These are phyloP conservation scores for Paxillus rubicundulus DNA, from an alignment of 768 basidiomycete species.

Conservation along the genomic window DNA sequence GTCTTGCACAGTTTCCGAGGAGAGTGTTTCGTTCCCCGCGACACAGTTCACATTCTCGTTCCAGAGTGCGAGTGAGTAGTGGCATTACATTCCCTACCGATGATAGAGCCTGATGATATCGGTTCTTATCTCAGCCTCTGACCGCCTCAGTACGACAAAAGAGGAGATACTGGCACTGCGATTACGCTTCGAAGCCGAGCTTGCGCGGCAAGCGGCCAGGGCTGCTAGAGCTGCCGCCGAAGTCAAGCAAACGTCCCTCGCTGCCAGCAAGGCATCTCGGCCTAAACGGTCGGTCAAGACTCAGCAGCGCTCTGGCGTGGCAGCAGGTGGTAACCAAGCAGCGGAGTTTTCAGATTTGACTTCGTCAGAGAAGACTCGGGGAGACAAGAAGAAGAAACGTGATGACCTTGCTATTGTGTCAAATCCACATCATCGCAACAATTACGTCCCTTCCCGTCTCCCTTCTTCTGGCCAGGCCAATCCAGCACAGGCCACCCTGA, in stretches of 20 bases:
- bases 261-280: slow-evolving; percentile 34
- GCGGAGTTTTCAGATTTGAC: slow-evolving; percentile 41
- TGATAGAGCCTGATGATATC: slow-evolving; percentile 26
- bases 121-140: slow-evolving; percentile 53
- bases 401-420: slow-evolving; percentile 88
- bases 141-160: slow-evolving; percentile 65
- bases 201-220: slow-evolving; percentile 66
- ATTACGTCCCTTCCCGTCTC: slow-evolving; percentile 86
- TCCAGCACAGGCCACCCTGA: slow-evolving; percentile 38
- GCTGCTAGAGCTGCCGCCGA: slow-evolving; percentile 46
- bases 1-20: slow-evolving; percentile 5
- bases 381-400: slow-evolving; percentile 89
- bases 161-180: slow-evolving; percentile 66
- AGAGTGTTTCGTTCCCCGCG: slow-evolving; percentile 46
- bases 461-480: slow-evolving; percentile 47
- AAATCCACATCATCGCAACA: slow-evolving; percentile 92
- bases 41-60: slow-evolving; percentile 60
- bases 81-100: slow-evolving; percentile 21
- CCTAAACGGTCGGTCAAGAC: slow-evolving; percentile 39
- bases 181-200: slow-evolving; percentile 68
- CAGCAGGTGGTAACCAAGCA: slow-evolving; percentile 33
- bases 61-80: slow-evolving; percentile 69
- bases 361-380: slow-evolving; percentile 26
- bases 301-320: slow-evolving; percentile 37
- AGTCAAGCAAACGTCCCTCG: slow-evolving; percentile 49